Evolutionary conservation across 1,284 basidiomycete genomes (phyloP), one percentile per base, ranked within the genome.

Genomic region (Apiotrichum akiyoshidainum): DNA sequence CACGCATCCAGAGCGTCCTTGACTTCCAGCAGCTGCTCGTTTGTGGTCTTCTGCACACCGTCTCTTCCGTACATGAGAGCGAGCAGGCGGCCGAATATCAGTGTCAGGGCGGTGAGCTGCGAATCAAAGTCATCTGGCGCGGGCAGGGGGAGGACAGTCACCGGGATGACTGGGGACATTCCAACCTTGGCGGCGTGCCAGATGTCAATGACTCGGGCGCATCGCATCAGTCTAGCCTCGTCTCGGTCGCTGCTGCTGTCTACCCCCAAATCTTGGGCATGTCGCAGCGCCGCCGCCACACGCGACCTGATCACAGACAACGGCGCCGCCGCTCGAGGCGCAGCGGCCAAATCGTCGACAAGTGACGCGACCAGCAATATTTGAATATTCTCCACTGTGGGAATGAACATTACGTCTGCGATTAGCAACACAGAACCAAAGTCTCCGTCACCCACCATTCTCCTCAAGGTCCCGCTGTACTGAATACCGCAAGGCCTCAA

Each of bases 161-260:
- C 46, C 12, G 26, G 34, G 12, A 55, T 41, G 5, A 52, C 19
- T 8, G 51, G 57, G 61, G 65, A 60, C 8, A 48, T 40, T 2
- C 68, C 68, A 10, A 41, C 52, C 19, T 59, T 58, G 5, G 68
- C 61, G 0, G 67, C 68, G 21, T 54, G 58, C 68, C 67, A 67
- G 47, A 64, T 54, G 55, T 70, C 68, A 7, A 70, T 49, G 17
- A 68, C 50, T 12, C 59, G 46, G 10, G 62, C 62, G 48, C 65
- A 67, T 34, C 50, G 56, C 68, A 66, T 68, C 17, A 69, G 60
- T 42, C 64, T 46, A 2, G 35, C 39, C n/a, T 65, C 61, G 3
- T 49, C 37, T 44, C 54, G 41, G 13, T 22, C 46, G 11, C 44
- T 39, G 26, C 41, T 40, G 19, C 48, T 13, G 34, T 65, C 64